Conservation (phyloP, 192 early-diverging fungal genomes). For the Backusella psychrophila region DNA sequence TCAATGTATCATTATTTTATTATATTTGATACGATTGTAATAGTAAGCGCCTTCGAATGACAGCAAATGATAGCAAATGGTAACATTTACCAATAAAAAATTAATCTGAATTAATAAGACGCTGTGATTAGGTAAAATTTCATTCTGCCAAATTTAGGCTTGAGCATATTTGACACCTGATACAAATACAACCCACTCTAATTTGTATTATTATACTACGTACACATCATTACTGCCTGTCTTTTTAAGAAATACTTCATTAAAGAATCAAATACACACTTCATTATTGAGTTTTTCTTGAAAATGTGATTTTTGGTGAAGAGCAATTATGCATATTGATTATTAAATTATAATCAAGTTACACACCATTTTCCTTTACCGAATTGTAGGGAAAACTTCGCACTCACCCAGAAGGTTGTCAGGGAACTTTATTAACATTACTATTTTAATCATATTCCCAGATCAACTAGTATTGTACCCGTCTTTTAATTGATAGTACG, state of each 20-base stretch:
- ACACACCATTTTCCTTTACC: not conserved
- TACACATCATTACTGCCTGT: not conserved
- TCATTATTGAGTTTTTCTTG: not conserved
- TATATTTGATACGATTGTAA: not conserved
- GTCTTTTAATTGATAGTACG: not conserved
- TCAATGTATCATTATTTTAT: not conserved
- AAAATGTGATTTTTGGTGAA: slow-evolving; percentile 1
- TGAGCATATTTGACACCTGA: not conserved
- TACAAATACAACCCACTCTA: not conserved
- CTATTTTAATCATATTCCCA: not conserved
- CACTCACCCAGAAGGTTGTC: not conserved
- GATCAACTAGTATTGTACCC: not conserved
- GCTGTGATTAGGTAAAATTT: not conserved
- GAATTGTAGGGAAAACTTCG: not conserved
- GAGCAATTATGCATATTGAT: slow-evolving; percentile 6
- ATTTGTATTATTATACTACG: not conserved
- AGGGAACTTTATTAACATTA: not conserved
- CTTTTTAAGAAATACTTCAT: slow-evolving; percentile 8
- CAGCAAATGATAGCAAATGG: not conserved
- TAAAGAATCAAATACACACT: not conserved
- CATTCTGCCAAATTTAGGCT: not conserved
- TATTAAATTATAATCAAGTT: not conserved
- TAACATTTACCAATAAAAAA: not conserved
- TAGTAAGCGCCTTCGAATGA: not conserved
- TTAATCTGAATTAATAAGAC: not conserved